Base-by-base conservation (phyloP, 345 rosid genomes). In the Populus simonii region DNA sequence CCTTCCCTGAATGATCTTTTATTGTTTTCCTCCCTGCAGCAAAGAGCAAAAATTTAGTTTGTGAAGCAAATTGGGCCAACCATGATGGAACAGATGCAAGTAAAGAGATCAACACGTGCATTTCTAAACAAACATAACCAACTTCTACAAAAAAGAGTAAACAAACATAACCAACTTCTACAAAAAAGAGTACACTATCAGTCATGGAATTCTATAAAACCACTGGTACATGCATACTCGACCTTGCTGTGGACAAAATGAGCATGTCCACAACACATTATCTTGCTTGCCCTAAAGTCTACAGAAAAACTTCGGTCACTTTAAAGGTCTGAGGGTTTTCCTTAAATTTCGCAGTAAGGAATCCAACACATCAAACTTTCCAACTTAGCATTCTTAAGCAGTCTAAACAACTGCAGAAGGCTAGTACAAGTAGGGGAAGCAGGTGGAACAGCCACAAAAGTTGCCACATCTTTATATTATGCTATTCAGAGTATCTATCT, bases 11-110 rank as follows among this genome's bases (percentile, higher is more conserved):
- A 72, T 49, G 65, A 68, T 71, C 38, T 51, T 67, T 2, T 74
- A 29, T 15, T 3, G 66, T 76, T 68, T 61, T 71, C 77, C 67
- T 74, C 76, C 75, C 83, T 79, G 77, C 79, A 55, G 69, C 9
- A 22, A 74, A 38, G 53, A 15, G 57, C 62, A 55, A 55, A 35
- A 41, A 11, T 36, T 35, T n/a, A 69, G 61, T 77, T 39, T 23
- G 71, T 10, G 23, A 73, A 72, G 80, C 35, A 80, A 76, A 63
- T 20, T 33, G 49, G 8, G 68, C 65, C 18, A 51, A 16, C 72
- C 36, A 76, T 36, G 22, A 47, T 22, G 38, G 38, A 31, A 31
- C 31, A 35, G 23, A n/a, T 39, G 9, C 20, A 41, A 18, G 8
- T 1, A 27, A 45, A 10, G 8, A 43, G 5, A 45, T 73, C 47